These are phyloP conservation scores for Singerocomus rubriflavus DNA, from an alignment of 1,284 basidiomycete species.

Conservation along the genomic window DNA sequence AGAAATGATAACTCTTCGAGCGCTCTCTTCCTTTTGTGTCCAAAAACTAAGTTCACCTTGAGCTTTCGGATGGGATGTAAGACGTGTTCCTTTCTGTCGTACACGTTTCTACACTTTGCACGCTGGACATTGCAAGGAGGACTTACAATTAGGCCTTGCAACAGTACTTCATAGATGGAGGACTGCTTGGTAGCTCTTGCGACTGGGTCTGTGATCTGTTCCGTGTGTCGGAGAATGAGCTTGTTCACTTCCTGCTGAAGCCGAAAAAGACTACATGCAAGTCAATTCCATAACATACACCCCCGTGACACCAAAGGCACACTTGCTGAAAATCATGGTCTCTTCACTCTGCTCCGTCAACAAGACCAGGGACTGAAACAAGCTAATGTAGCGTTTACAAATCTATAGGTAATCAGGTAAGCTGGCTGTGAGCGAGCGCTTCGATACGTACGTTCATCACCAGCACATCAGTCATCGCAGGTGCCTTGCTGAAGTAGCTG, in stretches of 20 bases:
- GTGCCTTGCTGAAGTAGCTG: slow-evolving; percentile 64
- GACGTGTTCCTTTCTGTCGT: slow-evolving; percentile 46
- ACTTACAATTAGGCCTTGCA: slow-evolving; percentile 77
- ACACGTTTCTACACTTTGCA: slow-evolving; percentile 3
- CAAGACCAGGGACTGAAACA: slow-evolving; percentile 79
- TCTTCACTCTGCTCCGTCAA: slow-evolving; percentile 84
- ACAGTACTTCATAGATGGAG: slow-evolving; percentile 70
- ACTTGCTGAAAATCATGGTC: slow-evolving; percentile 95
- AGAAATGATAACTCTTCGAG: slow-evolving; percentile 52
- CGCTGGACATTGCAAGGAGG: background rate
- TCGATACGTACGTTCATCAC: slow-evolving; percentile 55
- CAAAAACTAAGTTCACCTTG: slow-evolving; percentile 59
- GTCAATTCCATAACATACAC: background rate
- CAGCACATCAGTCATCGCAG: slow-evolving; percentile 64
- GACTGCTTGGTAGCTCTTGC: slow-evolving; percentile 69
- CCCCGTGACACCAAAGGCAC: slow-evolving; percentile 20
- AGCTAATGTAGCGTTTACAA: slow-evolving; percentile 66
- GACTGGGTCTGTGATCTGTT: slow-evolving; percentile 60
- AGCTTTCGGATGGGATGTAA: slow-evolving; percentile 54
- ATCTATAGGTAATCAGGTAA: slow-evolving; percentile 30
- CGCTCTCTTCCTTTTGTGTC: slow-evolving; percentile 55
- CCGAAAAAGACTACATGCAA: slow-evolving; percentile 65
- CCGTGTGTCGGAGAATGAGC: slow-evolving; percentile 71
- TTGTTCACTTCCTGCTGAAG: slow-evolving; percentile 82
- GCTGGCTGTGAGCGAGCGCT: background rate